These are phyloP conservation scores for Termitomyces sp. DNA, from an alignment of 768 basidiomycete species.

Conservation along the genomic window DNA sequence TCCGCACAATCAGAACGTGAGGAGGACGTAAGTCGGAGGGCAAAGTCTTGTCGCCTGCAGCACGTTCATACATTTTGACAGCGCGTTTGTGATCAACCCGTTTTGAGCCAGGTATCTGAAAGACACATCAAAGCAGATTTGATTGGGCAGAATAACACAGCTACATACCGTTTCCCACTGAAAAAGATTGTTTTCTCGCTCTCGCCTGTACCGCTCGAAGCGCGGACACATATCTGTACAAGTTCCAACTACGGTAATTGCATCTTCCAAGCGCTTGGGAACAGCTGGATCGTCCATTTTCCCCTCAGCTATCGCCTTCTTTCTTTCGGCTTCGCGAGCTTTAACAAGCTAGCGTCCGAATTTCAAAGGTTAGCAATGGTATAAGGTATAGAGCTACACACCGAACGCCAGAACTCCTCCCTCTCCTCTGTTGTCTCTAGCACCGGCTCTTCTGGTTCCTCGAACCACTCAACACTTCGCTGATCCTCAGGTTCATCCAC, in stretches of 20 bases:
- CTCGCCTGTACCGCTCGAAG: slow-evolving; percentile 87
- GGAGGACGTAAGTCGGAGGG: slow-evolving; percentile 94
- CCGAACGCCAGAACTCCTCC: slow-evolving; percentile 70
- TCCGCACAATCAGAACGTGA: slow-evolving; percentile 65
- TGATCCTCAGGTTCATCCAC: slow-evolving; percentile 28
- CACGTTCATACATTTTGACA: slow-evolving; percentile 94
- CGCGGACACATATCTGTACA: slow-evolving; percentile 94
- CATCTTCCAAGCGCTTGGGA: slow-evolving; percentile 78
- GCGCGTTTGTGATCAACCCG: slow-evolving; percentile 82
- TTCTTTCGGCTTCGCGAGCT: slow-evolving; percentile 66
- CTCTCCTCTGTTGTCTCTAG: slow-evolving; percentile 58
- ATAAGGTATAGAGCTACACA: slow-evolving; percentile 28
- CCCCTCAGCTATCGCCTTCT: slow-evolving; percentile 72
- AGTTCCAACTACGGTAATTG: slow-evolving; percentile 90
- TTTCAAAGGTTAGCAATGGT: slow-evolving; percentile 17
- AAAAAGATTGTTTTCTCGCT: slow-evolving; percentile 84
- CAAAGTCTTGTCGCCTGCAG: slow-evolving; percentile 85
- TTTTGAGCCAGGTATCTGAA: slow-evolving; percentile 75
- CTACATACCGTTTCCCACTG: slow-evolving; percentile 80
- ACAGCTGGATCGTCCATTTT: slow-evolving; percentile 85
- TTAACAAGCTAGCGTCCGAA: slow-evolving; percentile 54
- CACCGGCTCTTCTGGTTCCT: slow-evolving; percentile 42
- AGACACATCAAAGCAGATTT: slow-evolving; percentile 36
- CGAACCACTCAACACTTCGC: slow-evolving; percentile 20
- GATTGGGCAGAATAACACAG: slow-evolving; percentile 20